Base-by-base conservation (phyloP, 805 yeast genomes). In the Wickerhamomyces queroliae region DNA sequence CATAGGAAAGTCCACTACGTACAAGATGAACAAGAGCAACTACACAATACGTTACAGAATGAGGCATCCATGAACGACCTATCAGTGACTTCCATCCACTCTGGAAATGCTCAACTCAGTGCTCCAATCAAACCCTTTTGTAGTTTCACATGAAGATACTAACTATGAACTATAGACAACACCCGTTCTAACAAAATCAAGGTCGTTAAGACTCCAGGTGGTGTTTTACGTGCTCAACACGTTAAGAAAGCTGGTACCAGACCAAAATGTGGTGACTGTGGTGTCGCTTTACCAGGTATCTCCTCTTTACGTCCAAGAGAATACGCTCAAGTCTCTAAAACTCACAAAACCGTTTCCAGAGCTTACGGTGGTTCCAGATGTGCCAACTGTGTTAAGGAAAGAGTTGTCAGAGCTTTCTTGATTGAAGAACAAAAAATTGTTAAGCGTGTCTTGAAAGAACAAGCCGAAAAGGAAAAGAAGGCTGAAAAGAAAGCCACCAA, bases 171-270 rank as follows among this genome's bases (percentile, higher is more conserved):
- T n/a, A 37, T 48, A 86, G 95, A 89, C 96, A 93, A 93, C 95
- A 90, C 99, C 83, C 84, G 83, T 75, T 93, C 99, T 63, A 93
- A 93, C 96, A 87, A 85, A 80, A 91, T 93, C 80, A 91, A 86
- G 90, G 95, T 91, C 74, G 95, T 91, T 64, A 93, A 91, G 87
- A 93, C 99, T 76, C 99, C 99, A 74, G 99, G 99, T 82, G 98
- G 98, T 70, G 84, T 83, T 74, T 83, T 93, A 74, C 83, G 89
- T 69, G 96, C 96, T 68, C 96, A 90, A 74, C 99, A 93, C 79
- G 78, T 88, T 66, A 85, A 86, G 82, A 88, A 88, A 80, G 62
- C 61, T 55, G 95, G 87, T 62, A 67, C 93, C 63, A 78, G 83
- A 73, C 82, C 80, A 67, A 80, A 79, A 68, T 80, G 88, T 76